Conservation (phyloP, 495 filamentous ascomycete genomes). For the Hyaloscypha hepaticicola region DNA sequence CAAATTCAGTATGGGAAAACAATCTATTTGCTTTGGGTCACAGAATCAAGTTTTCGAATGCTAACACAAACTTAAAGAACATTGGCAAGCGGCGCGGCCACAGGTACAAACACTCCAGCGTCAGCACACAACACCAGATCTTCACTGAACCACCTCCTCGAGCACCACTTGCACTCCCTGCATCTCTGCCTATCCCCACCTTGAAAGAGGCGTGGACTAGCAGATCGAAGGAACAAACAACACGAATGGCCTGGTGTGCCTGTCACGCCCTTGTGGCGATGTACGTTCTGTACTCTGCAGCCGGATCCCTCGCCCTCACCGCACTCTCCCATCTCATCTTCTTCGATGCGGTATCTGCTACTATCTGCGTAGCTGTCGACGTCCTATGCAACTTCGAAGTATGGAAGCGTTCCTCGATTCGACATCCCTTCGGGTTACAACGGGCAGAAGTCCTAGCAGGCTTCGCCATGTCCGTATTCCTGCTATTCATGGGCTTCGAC, state of each 20-base stretch:
- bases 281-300: constrained; percentile 79
- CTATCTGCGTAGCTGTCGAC: constrained; percentile 91
- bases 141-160: constrained; percentile 92
- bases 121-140: constrained; percentile 83
- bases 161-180: constrained; percentile 85
- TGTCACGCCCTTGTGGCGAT: constrained; percentile 81
- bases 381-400: constrained; percentile 95
- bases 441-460: constrained; percentile 91
- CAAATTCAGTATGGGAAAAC: constrained; percentile 66
- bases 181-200: constrained; percentile 91
- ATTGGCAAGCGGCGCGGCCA: constrained; percentile 92
- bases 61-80: constrained; percentile 45
- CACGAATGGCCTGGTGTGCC: constrained; percentile 81
- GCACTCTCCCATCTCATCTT: constrained; percentile 90
- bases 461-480: constrained; percentile 93
- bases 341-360: constrained; percentile 89
- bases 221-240: constrained; percentile 84
- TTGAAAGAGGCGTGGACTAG: constrained; percentile 77
- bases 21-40: constrained; percentile 13
- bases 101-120: constrained; percentile 96
- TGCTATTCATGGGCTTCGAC: constrained; percentile 95
- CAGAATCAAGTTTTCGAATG: constrained; percentile 7
- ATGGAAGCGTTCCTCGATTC: constrained; percentile 89
- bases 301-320: constrained; percentile 87
- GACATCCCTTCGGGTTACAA: constrained; percentile 91